Conservation (phyloP, 306 rosid genomes). For the Castanospermum australe region DNA sequence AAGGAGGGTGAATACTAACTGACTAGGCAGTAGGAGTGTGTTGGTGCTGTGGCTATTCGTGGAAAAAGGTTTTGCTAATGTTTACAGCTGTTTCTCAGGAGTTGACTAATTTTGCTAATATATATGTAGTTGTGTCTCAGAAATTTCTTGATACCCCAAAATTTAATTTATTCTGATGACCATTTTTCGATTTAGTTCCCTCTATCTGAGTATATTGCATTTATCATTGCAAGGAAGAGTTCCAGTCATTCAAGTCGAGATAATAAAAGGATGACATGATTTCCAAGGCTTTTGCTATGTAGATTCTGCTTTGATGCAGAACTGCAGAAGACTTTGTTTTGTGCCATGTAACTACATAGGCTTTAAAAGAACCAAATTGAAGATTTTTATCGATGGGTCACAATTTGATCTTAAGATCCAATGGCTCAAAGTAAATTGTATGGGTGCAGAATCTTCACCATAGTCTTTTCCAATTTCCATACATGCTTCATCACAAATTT, state of each 20-base stretch:
- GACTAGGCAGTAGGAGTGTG: neutral
- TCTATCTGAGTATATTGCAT: neutral
- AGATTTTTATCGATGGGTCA: neutral
- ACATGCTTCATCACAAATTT: neutral
- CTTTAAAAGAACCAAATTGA: neutral
- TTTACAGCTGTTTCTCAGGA: neutral
- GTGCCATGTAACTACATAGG: neutral
- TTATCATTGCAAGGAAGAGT: slow-evolving; percentile 2
- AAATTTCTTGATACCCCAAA: neutral
- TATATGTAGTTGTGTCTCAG: neutral
- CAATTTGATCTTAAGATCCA: neutral
- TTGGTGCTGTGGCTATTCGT: neutral
- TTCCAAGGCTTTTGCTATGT: neutral
- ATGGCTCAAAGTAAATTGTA: neutral
- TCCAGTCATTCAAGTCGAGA: neutral
- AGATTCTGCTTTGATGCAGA: neutral
- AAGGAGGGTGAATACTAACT: neutral
- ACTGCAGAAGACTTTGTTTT: neutral
- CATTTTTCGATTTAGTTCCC: neutral
- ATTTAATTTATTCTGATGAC: neutral
- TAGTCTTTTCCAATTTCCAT: neutral
- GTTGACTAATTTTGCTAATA: neutral
- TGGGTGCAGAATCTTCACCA: slow-evolving; percentile 1
- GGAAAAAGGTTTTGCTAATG: neutral
- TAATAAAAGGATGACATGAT: neutral